Evolutionary conservation across 2,329 filamentous ascomycete species (phyloP).

Genomic region (Paecilomyces sp.): DNA sequence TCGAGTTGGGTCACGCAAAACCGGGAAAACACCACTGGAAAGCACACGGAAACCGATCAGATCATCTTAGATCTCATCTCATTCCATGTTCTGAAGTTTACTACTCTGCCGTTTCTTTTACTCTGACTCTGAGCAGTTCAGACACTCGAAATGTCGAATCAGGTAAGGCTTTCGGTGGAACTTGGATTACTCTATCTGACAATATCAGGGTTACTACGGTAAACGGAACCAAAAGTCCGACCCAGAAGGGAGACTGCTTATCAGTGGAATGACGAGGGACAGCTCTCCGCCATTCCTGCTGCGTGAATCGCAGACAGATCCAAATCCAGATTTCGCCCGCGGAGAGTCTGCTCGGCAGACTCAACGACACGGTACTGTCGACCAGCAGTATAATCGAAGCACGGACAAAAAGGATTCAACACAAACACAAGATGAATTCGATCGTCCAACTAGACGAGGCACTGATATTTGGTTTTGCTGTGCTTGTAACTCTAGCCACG

Average conservation of each 20-base stretch:
- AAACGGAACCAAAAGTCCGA: background rate
- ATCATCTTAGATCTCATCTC: background rate
- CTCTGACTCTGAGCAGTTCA: background rate
- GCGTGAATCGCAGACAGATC: background rate
- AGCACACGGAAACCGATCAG: background rate
- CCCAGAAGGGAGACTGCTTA: background rate
- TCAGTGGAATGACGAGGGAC: background rate
- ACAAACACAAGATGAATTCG: background rate
- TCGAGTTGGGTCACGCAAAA: background rate
- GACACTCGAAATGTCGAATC: background rate
- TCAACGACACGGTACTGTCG: background rate
- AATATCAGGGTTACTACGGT: background rate
- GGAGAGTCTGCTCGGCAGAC: background rate
- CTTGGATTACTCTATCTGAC: background rate
- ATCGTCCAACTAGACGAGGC: background rate
- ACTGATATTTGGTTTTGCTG: conserved; percentile 7
- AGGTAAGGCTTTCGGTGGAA: background rate
- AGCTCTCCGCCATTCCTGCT: background rate
- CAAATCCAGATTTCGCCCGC: no score
- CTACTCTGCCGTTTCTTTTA: background rate
- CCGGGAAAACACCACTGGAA: background rate
- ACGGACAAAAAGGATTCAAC: background rate
- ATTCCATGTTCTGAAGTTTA: background rate
- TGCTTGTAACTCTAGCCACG: background rate
- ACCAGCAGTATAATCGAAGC: background rate